Conservation (phyloP, 169 alveolate species). For the Toxoplasma gondii region DNA sequence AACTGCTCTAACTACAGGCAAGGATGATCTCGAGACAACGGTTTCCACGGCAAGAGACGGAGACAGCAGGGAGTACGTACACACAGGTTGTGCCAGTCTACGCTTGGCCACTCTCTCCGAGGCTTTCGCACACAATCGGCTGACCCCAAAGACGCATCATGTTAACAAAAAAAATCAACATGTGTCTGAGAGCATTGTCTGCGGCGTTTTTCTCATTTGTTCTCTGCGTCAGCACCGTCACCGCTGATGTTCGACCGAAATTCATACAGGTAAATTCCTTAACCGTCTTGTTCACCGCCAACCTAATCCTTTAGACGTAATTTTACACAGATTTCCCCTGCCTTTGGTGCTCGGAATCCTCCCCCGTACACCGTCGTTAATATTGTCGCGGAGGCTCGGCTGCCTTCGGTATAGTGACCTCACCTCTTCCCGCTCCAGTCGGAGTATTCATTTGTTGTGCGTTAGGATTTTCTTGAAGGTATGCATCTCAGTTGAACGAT, state of each 20-base stretch:
- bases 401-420: conserved; percentile 1
- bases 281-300: not conserved
- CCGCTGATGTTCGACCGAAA: not conserved
- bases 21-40: not conserved
- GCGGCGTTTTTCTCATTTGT: not conserved
- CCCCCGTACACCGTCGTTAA: conserved; percentile 61
- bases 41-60: not conserved
- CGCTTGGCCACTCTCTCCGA: not conserved
- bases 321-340: not conserved
- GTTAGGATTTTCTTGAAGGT: conserved; percentile 12
- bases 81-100: not conserved
- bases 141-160: not conserved
- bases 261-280: not conserved
- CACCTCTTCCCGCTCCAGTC: not conserved
- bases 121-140: not conserved
- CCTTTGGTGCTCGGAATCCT: conserved; percentile 31
- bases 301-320: not conserved
- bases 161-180: not conserved
- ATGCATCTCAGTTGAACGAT: not conserved
- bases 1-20: conserved; percentile 5
- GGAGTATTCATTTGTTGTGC: not conserved
- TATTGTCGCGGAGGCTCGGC: conserved; percentile 57
- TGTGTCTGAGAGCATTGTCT: not conserved
- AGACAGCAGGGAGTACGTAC: not conserved
- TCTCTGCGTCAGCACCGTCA: not conserved